Evolutionary conservation across 2,329 filamentous ascomycete genomes (phyloP).

Genomic region (Westerdykella aurantiaca): DNA sequence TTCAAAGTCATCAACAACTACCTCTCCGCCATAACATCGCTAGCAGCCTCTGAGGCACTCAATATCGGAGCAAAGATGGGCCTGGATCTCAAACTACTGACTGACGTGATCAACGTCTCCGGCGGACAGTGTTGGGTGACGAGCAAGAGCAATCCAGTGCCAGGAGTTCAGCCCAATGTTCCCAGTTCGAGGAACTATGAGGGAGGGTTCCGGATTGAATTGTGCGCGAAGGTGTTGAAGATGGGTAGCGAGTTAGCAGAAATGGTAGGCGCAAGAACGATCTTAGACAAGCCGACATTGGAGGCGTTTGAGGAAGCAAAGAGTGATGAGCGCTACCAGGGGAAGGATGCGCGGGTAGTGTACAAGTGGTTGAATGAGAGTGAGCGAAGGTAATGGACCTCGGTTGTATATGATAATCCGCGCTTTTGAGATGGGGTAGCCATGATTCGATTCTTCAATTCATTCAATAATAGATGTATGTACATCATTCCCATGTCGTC

Average conservation of each 20-base stretch:
- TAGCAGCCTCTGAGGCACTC: conserved; percentile 59
- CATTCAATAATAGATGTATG: too few species aligned
- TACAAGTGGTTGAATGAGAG: conserved; percentile 33
- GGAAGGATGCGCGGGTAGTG: conserved; percentile 30
- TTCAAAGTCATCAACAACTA: conserved; percentile 97
- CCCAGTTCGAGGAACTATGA: conserved; percentile 37
- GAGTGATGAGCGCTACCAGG: conserved; percentile 23
- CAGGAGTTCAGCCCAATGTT: conserved; percentile 38
- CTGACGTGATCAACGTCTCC: conserved; percentile 80
- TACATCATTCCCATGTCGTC: too few species aligned
- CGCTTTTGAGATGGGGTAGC: too few species aligned
- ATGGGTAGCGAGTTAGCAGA: conserved; percentile 33
- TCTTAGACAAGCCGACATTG: conserved; percentile 28
- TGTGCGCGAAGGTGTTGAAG: conserved; percentile 30
- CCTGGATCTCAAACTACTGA: conserved; percentile 58
- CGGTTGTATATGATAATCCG: too few species aligned
- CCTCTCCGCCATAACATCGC: conserved; percentile 85
- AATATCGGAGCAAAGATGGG: conserved; percentile 57
- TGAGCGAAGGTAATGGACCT: conserved; percentile 7
- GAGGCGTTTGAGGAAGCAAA: conserved; percentile 26
- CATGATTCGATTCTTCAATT: too few species aligned
- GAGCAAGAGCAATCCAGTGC: conserved; percentile 88
- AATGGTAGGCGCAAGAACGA: conserved; percentile 29
- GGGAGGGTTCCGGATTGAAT: conserved; percentile 34
- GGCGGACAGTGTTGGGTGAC: conserved; percentile 91